phyloP scores from a whole-genome alignment of 1,284 basidiomycete genomes.

The Trichosporon coremiiforme region DNA sequence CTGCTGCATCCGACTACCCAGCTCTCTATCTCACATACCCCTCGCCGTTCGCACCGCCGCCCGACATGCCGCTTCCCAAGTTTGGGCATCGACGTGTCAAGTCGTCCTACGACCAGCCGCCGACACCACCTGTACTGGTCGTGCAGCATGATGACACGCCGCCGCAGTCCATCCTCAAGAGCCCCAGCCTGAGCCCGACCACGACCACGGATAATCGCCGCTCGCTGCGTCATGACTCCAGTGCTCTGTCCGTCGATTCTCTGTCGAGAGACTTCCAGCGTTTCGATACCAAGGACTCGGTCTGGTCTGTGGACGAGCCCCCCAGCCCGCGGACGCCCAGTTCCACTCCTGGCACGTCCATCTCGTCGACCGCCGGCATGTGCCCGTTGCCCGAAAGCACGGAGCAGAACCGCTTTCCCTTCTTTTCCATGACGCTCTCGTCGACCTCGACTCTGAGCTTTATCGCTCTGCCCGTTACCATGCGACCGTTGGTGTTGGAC shows the following conservation, averaged over 20 bases:
- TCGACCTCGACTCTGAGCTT: constrained; percentile 48
- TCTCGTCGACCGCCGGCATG: constrained; percentile 40
- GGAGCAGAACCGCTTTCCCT: constrained; percentile 38
- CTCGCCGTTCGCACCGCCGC: not conserved
- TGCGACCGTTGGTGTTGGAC: constrained; percentile 44
- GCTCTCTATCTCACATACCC: not conserved
- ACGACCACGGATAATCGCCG: not conserved
- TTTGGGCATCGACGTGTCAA: constrained; percentile 15
- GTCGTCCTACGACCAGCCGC: constrained; percentile 4
- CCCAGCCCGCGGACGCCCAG: constrained; percentile 5
- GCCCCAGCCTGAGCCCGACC: constrained; percentile 8
- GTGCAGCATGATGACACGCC: not conserved
- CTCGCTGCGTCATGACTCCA: constrained; percentile 7
- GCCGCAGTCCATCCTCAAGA: constrained; percentile 8
- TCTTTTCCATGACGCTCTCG: constrained; percentile 50
- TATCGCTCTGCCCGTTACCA: constrained; percentile 43
- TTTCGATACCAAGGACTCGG: constrained; percentile 10
- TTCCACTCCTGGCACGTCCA: constrained; percentile 36
- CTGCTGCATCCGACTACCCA: not conserved
- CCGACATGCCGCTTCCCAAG: constrained; percentile 15
- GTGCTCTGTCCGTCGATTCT: constrained; percentile 2
- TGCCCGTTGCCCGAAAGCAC: constrained; percentile 44
- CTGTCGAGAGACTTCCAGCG: not conserved
- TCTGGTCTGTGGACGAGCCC: not conserved
- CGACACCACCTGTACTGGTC: not conserved